Evolutionary conservation across 345 rosid genomes (phyloP).

Genomic region (Eutrema japonicum): DNA sequence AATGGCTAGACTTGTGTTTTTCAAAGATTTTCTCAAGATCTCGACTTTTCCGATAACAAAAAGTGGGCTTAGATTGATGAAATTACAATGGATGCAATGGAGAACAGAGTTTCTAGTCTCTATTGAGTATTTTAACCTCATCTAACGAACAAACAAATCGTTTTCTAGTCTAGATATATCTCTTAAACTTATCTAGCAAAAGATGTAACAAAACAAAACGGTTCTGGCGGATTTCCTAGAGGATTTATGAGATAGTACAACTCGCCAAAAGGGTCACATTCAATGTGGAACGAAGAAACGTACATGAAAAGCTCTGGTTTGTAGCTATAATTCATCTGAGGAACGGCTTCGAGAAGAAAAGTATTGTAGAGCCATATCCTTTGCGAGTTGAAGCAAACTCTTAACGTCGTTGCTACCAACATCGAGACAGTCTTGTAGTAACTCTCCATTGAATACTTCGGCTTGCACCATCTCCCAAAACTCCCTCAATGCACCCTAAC

Average conservation of each 20-base stretch:
- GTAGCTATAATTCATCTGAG: slow-evolving; percentile 48
- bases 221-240: slow-evolving; percentile 22
- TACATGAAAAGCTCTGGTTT: slow-evolving; percentile 13
- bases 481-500: slow-evolving; percentile 72
- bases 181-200: slow-evolving; percentile 25
- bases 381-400: slow-evolving; percentile 63
- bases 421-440: slow-evolving; percentile 76
- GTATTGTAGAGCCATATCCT: slow-evolving; percentile 53
- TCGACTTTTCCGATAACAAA: slow-evolving; percentile 7
- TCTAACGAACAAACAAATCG: slow-evolving; percentile 13
- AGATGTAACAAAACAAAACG: neutral
- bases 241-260: slow-evolving; percentile 7
- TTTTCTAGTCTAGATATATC: slow-evolving; percentile 19
- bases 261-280: slow-evolving; percentile 5
- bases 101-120: slow-evolving; percentile 16
- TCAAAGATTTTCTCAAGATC: slow-evolving; percentile 1
- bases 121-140: slow-evolving; percentile 9
- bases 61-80: slow-evolving; percentile 16
- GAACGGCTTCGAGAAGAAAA: slow-evolving; percentile 41
- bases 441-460: slow-evolving; percentile 69
- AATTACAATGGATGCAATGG: slow-evolving; percentile 14
- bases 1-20: slow-evolving; percentile 31
- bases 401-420: slow-evolving; percentile 66
- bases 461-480: slow-evolving; percentile 57
- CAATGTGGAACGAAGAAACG: slow-evolving; percentile 20